Evolutionary conservation across 1,139 yeast species (phyloP).

Genomic region (Yamadazyma jaroonii): DNA sequence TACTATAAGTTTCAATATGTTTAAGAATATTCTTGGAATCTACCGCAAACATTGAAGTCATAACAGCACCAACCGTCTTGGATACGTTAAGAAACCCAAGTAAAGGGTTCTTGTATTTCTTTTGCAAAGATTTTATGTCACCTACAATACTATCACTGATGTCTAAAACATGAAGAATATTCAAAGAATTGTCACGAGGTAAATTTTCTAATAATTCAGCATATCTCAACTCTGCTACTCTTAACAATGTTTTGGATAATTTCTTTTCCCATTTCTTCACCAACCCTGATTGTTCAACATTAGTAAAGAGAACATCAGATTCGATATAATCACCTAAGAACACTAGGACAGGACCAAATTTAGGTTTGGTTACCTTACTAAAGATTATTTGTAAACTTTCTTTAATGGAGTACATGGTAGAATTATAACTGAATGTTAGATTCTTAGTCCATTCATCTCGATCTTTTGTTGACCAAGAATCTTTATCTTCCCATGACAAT

Average conservation of each 20-base stretch:
- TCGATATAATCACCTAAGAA: constrained; percentile 54
- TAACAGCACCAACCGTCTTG: constrained; percentile 51
- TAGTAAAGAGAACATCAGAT: constrained; percentile 42
- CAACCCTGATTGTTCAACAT: constrained; percentile 35
- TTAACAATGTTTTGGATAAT: constrained; percentile 46
- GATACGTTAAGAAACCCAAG: constrained; percentile 59
- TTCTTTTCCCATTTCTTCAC: constrained; percentile 52
- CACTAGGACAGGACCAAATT: constrained; percentile 53
- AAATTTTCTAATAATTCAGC: constrained; percentile 53
- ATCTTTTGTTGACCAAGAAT: constrained; percentile 48
- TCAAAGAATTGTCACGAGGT: constrained; percentile 64
- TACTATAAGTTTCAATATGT: constrained; percentile 48
- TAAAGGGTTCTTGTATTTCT: constrained; percentile 59
- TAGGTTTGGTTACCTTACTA: constrained; percentile 51
- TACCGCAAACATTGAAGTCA: constrained; percentile 59
- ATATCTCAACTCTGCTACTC: constrained; percentile 59
- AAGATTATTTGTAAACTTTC: constrained; percentile 46
- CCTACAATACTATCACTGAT: constrained; percentile 55
- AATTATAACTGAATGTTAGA: constrained; percentile 46
- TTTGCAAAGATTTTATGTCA: constrained; percentile 53
- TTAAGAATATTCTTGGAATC: constrained; percentile 62
- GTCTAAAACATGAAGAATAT: constrained; percentile 55
- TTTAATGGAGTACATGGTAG: constrained; percentile 46
- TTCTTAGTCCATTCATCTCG: constrained; percentile 52
- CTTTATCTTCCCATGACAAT: constrained; percentile 34